Base-by-base conservation (phyloP, 306 rosid species). In the Comarum palustre region DNA sequence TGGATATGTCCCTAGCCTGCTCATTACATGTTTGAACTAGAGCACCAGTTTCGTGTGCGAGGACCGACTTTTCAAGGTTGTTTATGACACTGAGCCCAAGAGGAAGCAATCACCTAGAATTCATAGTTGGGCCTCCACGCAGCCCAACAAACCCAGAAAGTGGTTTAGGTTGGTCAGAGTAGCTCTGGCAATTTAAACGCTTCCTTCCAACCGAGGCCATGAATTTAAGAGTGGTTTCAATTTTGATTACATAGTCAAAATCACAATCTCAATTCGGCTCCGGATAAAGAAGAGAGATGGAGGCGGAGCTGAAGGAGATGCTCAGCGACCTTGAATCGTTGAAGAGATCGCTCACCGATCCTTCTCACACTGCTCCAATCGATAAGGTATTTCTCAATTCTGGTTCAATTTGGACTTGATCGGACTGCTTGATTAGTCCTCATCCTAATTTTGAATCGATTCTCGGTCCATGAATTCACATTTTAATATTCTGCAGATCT, bases 281-380 rank as follows among this genome's bases (percentile, higher is more conserved):
- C 48, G 24, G 32, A 66, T 42, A 65, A 46, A 27, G 59, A 64
- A 55, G 74, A 47, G 77, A 70, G 72, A 87, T 93, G 98, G 98
- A 93, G 88, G 78, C 71, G 62, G 96, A 89, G 74, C 78, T 90
- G 77, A 84, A 86, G 46, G 85, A 86, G 80, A 68, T 87, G 84
- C 62, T 84, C 16, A 62, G 78, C 46, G 96, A 93, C 83, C 96
- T 93, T 73, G 86, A 93, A 72, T 87, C 93, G 58, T 92, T 93
- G 57, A 80, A 81, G 85, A 83, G 82, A 75, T 87, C 89, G 77
- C 86, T 86, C 63, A 57, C 86, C 15, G 90, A 90, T 90, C 85
- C 90, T 45, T 88, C 96, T 69, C 89, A 65, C 39, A 82, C 66
- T 9, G 83, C 73, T 58, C 82, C 91, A 19, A 80, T 86, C 69